A percentile compares a stretch with the other conserved stretches of the same genome.
Conservation (phyloP, 1,284 basidiomycete species). For the Dichomitus squalens region DNA sequence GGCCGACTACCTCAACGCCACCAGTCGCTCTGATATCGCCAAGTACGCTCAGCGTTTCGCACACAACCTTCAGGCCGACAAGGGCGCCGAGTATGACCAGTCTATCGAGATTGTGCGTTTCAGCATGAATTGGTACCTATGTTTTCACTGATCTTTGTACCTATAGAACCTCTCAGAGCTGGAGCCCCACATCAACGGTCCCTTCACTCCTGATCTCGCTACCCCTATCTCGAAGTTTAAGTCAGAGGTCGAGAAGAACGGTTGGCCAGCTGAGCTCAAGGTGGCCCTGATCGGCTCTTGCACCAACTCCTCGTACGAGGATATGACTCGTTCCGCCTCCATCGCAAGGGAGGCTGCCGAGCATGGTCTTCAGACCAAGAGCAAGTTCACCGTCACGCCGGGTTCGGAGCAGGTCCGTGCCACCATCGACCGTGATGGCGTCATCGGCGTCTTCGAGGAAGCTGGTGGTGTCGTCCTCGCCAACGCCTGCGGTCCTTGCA, state of each 20-base stretch:
- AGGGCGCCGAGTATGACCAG: slow-evolving; percentile 93
- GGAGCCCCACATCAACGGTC: slow-evolving; percentile 99
- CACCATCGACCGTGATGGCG: slow-evolving; percentile 95
- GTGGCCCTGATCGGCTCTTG: slow-evolving; percentile 98
- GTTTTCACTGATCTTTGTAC: not conserved
- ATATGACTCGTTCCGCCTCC: slow-evolving; percentile 97
- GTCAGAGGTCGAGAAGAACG: slow-evolving; percentile 90
- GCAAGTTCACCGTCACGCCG: slow-evolving; percentile 96
- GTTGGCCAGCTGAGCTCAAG: slow-evolving; percentile 96
- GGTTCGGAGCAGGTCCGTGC: slow-evolving; percentile 98
- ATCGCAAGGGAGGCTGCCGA: slow-evolving; percentile 88
- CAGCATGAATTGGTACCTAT: too few species aligned
- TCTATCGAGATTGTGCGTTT: slow-evolving; percentile 83
- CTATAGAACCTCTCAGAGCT: slow-evolving; percentile 89
- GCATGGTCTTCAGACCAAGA: slow-evolving; percentile 90
- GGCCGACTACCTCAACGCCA: slow-evolving; percentile 92
- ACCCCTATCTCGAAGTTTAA: slow-evolving; percentile 97
- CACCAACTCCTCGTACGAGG: slow-evolving; percentile 99
- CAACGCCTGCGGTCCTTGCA: slow-evolving; percentile 99
- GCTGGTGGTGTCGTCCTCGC: slow-evolving; percentile 95
- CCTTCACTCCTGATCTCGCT: slow-evolving; percentile 95
- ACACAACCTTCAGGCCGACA: slow-evolving; percentile 91
- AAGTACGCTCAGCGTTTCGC: slow-evolving; percentile 89
- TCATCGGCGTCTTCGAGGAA: slow-evolving; percentile 85
- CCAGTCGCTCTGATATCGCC: slow-evolving; percentile 88